A percentile compares a stretch with the other conserved stretches of the same genome.
Evolutionary conservation across 345 rosid genomes (phyloP).

Genomic region (Brassica incana): DNA sequence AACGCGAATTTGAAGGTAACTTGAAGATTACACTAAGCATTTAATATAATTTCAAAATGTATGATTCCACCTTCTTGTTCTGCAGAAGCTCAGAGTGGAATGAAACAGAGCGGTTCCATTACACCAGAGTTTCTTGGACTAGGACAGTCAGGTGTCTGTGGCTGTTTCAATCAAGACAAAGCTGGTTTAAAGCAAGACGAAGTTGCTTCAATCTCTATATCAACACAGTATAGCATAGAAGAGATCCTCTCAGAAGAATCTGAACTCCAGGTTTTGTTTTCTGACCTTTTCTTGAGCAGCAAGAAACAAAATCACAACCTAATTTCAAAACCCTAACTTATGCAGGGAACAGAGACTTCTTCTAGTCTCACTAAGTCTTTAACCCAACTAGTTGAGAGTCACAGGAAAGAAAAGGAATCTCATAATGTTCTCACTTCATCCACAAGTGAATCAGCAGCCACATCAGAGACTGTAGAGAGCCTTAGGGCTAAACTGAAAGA

Average conservation of each 20-base stretch:
- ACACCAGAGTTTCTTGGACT: conserved; percentile 13
- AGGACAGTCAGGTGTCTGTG: conserved; percentile 26
- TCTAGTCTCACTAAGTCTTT: conserved; percentile 31
- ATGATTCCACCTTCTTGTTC: conserved; percentile 9
- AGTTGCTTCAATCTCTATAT: conserved; percentile 10
- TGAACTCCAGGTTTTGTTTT: conserved; percentile 20
- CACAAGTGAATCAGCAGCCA: conserved; percentile 31
- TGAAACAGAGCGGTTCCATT: conserved; percentile 22
- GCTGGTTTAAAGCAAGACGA: conserved; percentile 15
- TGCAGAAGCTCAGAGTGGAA: conserved; percentile 26
- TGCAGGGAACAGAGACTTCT: conserved; percentile 31
- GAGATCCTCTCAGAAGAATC: conserved; percentile 36
- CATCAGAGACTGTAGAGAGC: conserved; percentile 34
- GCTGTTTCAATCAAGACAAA: conserved; percentile 12
- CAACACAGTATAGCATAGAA: conserved; percentile 27
- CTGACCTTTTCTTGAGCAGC: conserved; percentile 1
- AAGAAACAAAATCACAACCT: conserved; percentile 1
- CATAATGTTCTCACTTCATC: neutral
- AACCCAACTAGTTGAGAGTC: conserved; percentile 33
- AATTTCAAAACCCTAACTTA: neutral
- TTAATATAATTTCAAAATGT: neutral
- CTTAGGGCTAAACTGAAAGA: conserved; percentile 35
- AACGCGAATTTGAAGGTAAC: conserved; percentile 34
- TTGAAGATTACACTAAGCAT: neutral
- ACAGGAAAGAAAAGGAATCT: conserved; percentile 30